Percentiles rank a stretch among this genome's conserved stretches.
Conservation (phyloP, 2,329 filamentous ascomycete genomes). For the Trichoderma guizhouense region DNA sequence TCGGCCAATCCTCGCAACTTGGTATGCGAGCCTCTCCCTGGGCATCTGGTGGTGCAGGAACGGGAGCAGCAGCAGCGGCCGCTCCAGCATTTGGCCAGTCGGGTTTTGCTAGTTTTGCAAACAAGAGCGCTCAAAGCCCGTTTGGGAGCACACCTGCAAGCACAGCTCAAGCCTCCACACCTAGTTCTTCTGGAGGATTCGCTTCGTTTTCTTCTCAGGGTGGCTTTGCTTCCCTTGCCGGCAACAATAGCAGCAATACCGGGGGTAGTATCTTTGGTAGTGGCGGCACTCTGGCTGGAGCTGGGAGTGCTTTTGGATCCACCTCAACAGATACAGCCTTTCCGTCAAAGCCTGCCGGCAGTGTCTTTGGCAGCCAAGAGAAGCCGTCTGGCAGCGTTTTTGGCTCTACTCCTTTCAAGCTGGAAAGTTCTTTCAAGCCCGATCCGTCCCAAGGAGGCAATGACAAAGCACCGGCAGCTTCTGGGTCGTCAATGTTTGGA, state of each 20-base stretch:
- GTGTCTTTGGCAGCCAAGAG: slow-evolving; percentile 48
- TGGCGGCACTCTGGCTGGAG: slow-evolving; percentile 33
- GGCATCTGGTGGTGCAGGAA: slow-evolving; percentile 34
- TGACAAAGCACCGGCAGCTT: slow-evolving; percentile 43
- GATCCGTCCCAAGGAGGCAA: slow-evolving; percentile 61
- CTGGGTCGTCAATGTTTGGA: slow-evolving; percentile 56
- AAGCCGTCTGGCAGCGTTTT: slow-evolving; percentile 45
- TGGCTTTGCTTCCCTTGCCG: slow-evolving; percentile 52
- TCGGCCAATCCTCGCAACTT: slow-evolving; percentile 50
- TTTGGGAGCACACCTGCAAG: slow-evolving; percentile 36
- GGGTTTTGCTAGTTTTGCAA: slow-evolving; percentile 44
- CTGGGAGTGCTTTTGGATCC: slow-evolving; percentile 33
- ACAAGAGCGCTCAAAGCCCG: slow-evolving; percentile 33
- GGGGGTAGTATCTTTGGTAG: slow-evolving; percentile 38
- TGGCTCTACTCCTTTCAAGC: slow-evolving; percentile 59
- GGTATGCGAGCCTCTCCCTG: slow-evolving; percentile 53
- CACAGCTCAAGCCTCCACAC: slow-evolving; percentile 28
- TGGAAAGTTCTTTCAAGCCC: slow-evolving; percentile 64
- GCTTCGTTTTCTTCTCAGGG: slow-evolving; percentile 52
- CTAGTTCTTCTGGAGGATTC: slow-evolving; percentile 46
- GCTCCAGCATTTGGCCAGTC: slow-evolving; percentile 53
- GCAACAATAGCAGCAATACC: slow-evolving; percentile 34
- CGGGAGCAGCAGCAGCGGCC: slow-evolving; percentile 13
- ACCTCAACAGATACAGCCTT: slow-evolving; percentile 31
- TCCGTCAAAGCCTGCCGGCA: slow-evolving; percentile 45